A percentile compares a stretch with the other conserved stretches of the same genome.
Evolutionary conservation across 305 asterid genomes (phyloP).

Genomic region (Rubia peregrina): DNA sequence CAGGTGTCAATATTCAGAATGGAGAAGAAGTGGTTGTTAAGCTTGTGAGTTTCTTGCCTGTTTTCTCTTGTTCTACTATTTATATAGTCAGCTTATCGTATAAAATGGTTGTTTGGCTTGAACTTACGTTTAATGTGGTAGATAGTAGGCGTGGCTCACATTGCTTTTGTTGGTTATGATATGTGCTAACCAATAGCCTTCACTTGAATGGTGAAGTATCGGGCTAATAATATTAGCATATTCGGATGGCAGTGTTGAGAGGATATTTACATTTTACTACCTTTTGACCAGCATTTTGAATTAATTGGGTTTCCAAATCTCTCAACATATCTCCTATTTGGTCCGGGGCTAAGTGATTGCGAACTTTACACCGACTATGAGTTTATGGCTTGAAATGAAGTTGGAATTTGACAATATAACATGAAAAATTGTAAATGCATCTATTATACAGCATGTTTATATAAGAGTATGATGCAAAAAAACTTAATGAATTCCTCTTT

Average conservation of each 20-base stretch:
- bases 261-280: not conserved
- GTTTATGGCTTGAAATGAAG: conserved; percentile 3
- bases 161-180: not conserved
- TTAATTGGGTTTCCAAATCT: not conserved
- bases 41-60: not conserved
- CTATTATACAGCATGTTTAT: not conserved
- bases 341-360: not conserved
- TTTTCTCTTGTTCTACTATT: conserved; percentile 6
- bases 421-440: not conserved
- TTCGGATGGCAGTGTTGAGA: not conserved
- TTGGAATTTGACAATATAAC: too few relatives aligned
- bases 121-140: not conserved
- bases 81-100: not conserved
- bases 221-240: not conserved
- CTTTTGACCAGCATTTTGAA: not conserved
- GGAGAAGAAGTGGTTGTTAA: conserved; percentile 66
- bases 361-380: not conserved
- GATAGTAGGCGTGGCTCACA: too few relatives aligned
- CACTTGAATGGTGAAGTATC: not conserved
- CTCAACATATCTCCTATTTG: not conserved
- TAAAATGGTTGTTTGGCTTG: not conserved
- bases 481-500: not conserved
- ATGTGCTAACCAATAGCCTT: not conserved
- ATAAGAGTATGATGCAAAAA: not conserved
- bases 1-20: conserved; percentile 82